phyloP scores from a whole-genome alignment of 176 grass and related monocot species.

The Secale cereale region DNA sequence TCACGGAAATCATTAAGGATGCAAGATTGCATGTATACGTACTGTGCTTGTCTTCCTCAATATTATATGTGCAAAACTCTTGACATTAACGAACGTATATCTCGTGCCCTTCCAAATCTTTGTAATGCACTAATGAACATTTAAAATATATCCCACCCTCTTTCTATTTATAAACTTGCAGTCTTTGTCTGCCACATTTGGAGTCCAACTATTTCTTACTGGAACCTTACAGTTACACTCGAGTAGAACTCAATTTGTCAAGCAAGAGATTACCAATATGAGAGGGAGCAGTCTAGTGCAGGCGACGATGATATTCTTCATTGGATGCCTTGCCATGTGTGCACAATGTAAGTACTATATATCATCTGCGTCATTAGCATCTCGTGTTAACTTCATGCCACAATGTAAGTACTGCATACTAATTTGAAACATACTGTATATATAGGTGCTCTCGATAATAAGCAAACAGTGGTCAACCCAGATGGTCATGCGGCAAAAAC shows the following conservation, averaged over 20 bases:
- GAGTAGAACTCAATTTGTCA: not conserved
- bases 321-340: not conserved
- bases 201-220: not conserved
- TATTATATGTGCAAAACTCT: not conserved
- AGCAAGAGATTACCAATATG: not conserved
- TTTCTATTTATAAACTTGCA: not conserved
- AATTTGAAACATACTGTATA: too few species aligned
- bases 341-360: not conserved
- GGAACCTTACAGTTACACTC: too few species aligned
- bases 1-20: too few species aligned
- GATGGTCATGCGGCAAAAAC: not conserved
- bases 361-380: not conserved
- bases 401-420: not conserved
- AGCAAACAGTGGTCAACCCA: not conserved
- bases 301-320: not conserved
- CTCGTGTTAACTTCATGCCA: not conserved
- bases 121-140: not conserved
- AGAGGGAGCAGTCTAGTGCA: not conserved
- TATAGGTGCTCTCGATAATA: not conserved
- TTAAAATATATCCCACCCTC: not conserved
- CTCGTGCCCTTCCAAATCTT: not conserved
- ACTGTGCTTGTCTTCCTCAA: too few species aligned
- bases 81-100: not conserved
- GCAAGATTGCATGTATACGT: too few species aligned
- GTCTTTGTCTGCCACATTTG: not conserved